phyloP scores from a whole-genome alignment of 2,329 filamentous ascomycete genomes.

The Stemphylium beticola region DNA sequence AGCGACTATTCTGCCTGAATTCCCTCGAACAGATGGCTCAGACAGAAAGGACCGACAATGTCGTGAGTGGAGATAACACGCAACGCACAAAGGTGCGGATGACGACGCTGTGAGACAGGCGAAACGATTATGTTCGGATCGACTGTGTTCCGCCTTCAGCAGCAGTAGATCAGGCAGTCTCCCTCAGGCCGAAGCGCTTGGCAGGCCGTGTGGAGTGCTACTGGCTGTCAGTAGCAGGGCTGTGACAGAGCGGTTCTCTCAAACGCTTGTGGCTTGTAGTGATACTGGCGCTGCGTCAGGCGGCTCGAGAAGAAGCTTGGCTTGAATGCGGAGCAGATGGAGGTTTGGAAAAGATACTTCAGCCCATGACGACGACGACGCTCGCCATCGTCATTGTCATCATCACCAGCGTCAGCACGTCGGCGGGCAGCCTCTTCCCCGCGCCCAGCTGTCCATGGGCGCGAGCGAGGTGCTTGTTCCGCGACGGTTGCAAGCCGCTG shows the following conservation, averaged over 20 bases:
- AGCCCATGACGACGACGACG: constrained; percentile 13
- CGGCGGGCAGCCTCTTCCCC: constrained; percentile 4
- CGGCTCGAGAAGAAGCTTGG: constrained; percentile 27
- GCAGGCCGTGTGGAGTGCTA: constrained; percentile 25
- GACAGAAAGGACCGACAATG: background rate
- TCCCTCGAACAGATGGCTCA: background rate
- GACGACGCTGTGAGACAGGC: constrained; percentile 44
- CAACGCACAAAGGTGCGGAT: constrained; percentile 26
- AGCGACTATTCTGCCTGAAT: background rate
- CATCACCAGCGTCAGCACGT: background rate
- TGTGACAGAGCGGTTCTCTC: constrained; percentile 37
- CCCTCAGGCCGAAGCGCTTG: constrained; percentile 33
- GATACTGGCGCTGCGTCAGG: constrained; percentile 41
- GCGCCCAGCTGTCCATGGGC: constrained; percentile 11
- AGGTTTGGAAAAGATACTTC: constrained; percentile 17
- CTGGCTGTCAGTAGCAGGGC: constrained; percentile 31
- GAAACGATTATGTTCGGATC: constrained; percentile 44
- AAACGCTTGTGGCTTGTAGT: constrained; percentile 41
- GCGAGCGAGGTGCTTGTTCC: constrained; percentile 1
- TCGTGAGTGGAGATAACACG: constrained; percentile 15
- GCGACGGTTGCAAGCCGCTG: constrained; percentile 13
- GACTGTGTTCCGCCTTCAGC: constrained; percentile 39
- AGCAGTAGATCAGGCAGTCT: constrained; percentile 36
- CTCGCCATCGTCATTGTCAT: background rate
- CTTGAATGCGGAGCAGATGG: constrained; percentile 7